Evolutionary conservation across 2,329 filamentous ascomycete genomes (phyloP).

Genomic region (Alternaria sp.): DNA sequence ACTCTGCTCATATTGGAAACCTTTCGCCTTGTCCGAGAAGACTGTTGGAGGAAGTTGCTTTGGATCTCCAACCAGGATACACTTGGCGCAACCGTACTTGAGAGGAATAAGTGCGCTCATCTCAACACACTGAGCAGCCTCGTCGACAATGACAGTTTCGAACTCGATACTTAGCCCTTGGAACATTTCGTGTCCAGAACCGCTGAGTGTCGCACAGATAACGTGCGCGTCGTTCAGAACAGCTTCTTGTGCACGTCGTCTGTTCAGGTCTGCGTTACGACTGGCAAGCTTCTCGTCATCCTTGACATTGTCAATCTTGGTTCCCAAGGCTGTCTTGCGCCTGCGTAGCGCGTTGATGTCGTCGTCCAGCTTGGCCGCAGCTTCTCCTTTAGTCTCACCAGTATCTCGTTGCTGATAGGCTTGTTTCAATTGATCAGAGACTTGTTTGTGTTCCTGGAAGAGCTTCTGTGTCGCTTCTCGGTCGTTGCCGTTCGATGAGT

Average conservation of each 20-base stretch:
- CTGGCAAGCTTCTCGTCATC: constrained; percentile 83
- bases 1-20: constrained; percentile 96
- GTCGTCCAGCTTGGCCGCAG: constrained; percentile 73
- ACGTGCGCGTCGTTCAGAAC: constrained; percentile 92
- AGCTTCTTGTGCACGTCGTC: constrained; percentile 86
- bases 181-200: constrained; percentile 97
- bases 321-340: constrained; percentile 78
- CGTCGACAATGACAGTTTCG: constrained; percentile 97
- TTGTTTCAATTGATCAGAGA: constrained; percentile 72
- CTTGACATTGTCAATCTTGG: constrained; percentile 85
- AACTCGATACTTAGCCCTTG: constrained; percentile 94
- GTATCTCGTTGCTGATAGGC: constrained; percentile 74
- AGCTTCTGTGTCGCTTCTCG: constrained; percentile 68
- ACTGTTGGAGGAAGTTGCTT: constrained; percentile 97
- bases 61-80: constrained; percentile 95
- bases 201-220: constrained; percentile 93
- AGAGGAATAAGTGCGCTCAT: constrained; percentile 94
- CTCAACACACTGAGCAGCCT: constrained; percentile 98
- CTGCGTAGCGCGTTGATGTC: constrained; percentile 82
- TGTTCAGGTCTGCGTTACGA: constrained; percentile 85
- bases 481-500: constrained; percentile 51
- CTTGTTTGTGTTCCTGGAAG: constrained; percentile 71
- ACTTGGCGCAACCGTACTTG: constrained; percentile 97
- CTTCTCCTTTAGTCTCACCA: constrained; percentile 67
- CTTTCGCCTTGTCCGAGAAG: constrained; percentile 88